Base-by-base conservation (phyloP, 2,329 filamentous ascomycete genomes). In the Colletotrichum limetticola region DNA sequence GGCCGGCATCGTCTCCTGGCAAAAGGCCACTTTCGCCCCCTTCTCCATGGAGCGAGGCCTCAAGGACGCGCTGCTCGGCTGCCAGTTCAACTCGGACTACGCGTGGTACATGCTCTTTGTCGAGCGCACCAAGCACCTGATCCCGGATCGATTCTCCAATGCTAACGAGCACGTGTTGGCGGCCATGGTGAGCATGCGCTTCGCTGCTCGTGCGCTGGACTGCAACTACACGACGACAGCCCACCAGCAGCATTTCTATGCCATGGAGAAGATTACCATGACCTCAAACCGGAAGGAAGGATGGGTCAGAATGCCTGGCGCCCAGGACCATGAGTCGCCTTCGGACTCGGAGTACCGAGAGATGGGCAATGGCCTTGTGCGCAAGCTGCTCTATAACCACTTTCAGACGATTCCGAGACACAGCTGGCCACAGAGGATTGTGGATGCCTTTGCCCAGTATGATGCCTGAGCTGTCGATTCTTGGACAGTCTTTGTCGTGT, bases 31-130 rank as follows among this genome's bases (percentile, higher is more conserved):
- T 19, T 19, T 35, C 11, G 57, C 57, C 5, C 65, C 65, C 14
- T 68, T 68, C 57, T 30, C 65, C n/a, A 37, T 37, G n/a, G 57
- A 60, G 57, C 65, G 65, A 14, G 65, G 56, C 5, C 37, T 68
- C 11, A 56, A 68, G 24, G 65, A 68, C 7, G 46, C 24, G 8
- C 6, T 68, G 42, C 65, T 68, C 30, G 57, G 65, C 46, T 56
- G 56, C 35, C 57, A 68, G 57, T 68, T 68, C 46, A 61, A 61
- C 22, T 16, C 55, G 30, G 49, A 60, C 57, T 68, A 28, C 57
- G 16, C 28, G 6, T 61, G 42, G 42, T 61, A 68, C 65, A 42
- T 16, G 24, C 30, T 61, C 5, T 55, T 68, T 56, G 65, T 56
- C 14, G 30, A 61, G 28, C 57, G 42, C 30, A 55, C 57, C 8